A percentile compares a stretch with the other conserved stretches of the same genome.
These are phyloP conservation scores for Eucalyptus erythrocorys DNA, from an alignment of 345 rosid genomes.

Conservation along the genomic window DNA sequence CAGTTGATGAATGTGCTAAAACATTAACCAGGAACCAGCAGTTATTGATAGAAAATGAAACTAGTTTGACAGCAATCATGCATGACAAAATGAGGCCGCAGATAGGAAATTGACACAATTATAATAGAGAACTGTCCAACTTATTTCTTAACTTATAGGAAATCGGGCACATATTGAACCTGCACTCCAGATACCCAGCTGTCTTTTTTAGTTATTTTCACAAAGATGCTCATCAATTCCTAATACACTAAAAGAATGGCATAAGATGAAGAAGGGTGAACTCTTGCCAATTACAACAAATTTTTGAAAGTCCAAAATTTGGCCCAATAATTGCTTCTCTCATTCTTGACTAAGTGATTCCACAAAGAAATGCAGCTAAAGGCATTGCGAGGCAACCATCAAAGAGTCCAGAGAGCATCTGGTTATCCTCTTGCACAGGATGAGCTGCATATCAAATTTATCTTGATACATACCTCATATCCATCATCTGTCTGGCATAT, in stretches of 20 bases:
- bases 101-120: neutral
- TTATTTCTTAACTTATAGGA: neutral
- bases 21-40: neutral
- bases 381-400: neutral
- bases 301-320: neutral
- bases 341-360: neutral
- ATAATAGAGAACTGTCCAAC: neutral
- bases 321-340: neutral
- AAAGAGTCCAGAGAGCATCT: neutral
- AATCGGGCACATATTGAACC: neutral
- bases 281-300: neutral
- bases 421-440: neutral
- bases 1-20: neutral
- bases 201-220: neutral
- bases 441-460: neutral
- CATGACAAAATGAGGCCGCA: neutral
- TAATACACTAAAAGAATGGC: neutral
- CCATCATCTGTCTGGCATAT: constrained; percentile 42
- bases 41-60: neutral
- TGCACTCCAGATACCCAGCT: neutral
- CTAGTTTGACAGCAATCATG: neutral
- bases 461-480: constrained; percentile 39
- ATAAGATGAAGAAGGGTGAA: neutral
- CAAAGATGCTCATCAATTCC: neutral
- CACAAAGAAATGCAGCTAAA: neutral